Base-by-base conservation (phyloP, 345 rosid genomes). In the Melaleuca alternifolia region DNA sequence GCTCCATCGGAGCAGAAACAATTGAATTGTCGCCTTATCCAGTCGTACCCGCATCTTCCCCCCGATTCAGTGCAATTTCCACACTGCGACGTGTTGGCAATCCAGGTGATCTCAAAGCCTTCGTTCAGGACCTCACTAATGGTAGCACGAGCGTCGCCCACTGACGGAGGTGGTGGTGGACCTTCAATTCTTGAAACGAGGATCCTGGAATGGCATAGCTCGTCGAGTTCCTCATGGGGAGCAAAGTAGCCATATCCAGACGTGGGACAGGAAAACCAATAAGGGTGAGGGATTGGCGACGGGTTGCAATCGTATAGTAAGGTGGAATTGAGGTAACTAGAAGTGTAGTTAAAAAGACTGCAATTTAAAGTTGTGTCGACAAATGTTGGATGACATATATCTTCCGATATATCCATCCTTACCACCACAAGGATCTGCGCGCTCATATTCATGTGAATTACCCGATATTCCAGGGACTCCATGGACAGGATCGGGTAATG, bases 161-260 rank as follows among this genome's bases (percentile, higher is more conserved):
- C 0, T 0, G 5, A 28, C 2, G 44, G 44, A 3, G 21, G 44
- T 6, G 11, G 76, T 28, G 0, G 10, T 14, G 0, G 2, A 14
- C 1, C 2, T 44, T 41, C 7, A 50, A 3, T 50, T 10, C 0
- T 7, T 0, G 24, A n/a, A 44, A 81, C 52, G 6, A 10, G 83
- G 51, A 79, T 18, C 7, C 11, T n/a, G 28, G 7, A 37, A 0
- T 6, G 3, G 83, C 83, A 81, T 5, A 0, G 0, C 18, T 13
- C 0, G 1, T 0, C 37, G 2, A 0, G 37, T n/a, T 44, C 1
- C 1, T 4, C n/a, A 44, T 2, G 0, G 51, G 1, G 16, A 44
- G 30, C 2, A 28, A 61, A 61, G 75, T n/a, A 61, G 75, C 18
- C 18, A 61, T 28, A 4, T 61, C 33, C 10, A 28, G 10, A 13